phyloP scores from a whole-genome alignment of 1,284 basidiomycete species.

The Ganoderma leucocontextum region DNA sequence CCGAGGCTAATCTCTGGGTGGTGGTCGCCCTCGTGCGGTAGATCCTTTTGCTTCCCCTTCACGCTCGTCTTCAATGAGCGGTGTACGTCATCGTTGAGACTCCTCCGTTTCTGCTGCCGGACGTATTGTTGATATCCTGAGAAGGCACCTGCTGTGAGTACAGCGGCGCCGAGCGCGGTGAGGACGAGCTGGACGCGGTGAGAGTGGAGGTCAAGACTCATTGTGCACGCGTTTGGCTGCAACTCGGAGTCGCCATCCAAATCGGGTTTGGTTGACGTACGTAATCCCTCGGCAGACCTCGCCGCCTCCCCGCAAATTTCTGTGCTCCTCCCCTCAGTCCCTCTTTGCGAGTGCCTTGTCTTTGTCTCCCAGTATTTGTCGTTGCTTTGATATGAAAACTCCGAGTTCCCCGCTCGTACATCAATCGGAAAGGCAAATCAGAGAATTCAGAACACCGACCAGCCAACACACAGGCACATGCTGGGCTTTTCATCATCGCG shows the following conservation, averaged over 20 bases:
- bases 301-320: not conserved
- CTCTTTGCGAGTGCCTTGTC: not conserved
- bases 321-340: not conserved
- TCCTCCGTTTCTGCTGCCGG: conserved; percentile 56
- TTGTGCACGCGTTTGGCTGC: not conserved
- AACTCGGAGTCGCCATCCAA: not conserved
- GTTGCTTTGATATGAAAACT: not conserved
- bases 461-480: not conserved
- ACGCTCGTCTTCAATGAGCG: conserved; percentile 52
- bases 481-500: too few species aligned
- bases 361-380: not conserved
- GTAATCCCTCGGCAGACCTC: not conserved
- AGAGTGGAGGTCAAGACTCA: conserved; percentile 47
- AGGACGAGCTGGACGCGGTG: conserved; percentile 65
- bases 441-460: not conserved
- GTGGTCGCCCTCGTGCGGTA: conserved; percentile 20
- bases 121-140: conserved; percentile 62
- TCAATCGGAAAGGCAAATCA: not conserved
- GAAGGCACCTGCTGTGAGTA: conserved; percentile 63
- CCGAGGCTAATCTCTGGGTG: conserved; percentile 19
- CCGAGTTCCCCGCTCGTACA: not conserved
- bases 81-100: conserved; percentile 64
- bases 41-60: conserved; percentile 17
- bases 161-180: conserved; percentile 69
- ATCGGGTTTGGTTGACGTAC: not conserved